Percentiles rank a stretch among this genome's conserved stretches.
phyloP scores from a whole-genome alignment of 495 filamentous ascomycete species.

The Geoglossum glabrum region DNA sequence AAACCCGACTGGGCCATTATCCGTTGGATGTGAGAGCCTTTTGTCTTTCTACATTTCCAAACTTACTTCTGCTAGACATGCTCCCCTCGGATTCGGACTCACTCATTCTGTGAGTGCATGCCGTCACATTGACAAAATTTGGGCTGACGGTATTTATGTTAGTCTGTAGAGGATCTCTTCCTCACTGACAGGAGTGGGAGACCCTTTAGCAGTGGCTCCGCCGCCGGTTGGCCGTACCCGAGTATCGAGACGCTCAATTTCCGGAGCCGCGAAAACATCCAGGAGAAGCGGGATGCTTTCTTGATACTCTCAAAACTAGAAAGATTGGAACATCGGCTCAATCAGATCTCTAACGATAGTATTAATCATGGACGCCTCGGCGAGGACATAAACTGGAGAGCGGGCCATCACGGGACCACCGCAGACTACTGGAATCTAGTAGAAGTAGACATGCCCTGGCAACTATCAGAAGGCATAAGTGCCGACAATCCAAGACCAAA shows the following conservation, averaged over 20 bases:
- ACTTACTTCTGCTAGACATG: constrained; percentile 9
- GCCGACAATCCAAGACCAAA: constrained; percentile 10
- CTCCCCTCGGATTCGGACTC: constrained; percentile 16
- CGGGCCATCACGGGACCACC: constrained; percentile 9
- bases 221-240: constrained; percentile 14
- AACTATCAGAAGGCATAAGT: constrained; percentile 14
- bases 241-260: constrained; percentile 15
- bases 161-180: not conserved
- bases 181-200: not conserved
- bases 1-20: constrained; percentile 15
- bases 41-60: not conserved
- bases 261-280: constrained; percentile 11
- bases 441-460: constrained; percentile 14
- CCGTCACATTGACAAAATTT: not conserved
- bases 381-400: constrained; percentile 14
- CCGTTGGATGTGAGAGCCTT: constrained; percentile 6
- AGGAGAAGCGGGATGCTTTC: constrained; percentile 15
- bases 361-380: constrained; percentile 14
- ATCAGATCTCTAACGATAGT: constrained; percentile 11
- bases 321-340: constrained; percentile 8
- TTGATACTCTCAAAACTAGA: constrained; percentile 11
- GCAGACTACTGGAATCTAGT: constrained; percentile 8
- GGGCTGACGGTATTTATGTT: not conserved
- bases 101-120: constrained; percentile 13
- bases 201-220: constrained; percentile 11